A percentile compares a stretch with the other conserved stretches of the same genome.
phyloP scores from a whole-genome alignment of 2,329 filamentous ascomycete species.

The Colletotrichum plurivorum region DNA sequence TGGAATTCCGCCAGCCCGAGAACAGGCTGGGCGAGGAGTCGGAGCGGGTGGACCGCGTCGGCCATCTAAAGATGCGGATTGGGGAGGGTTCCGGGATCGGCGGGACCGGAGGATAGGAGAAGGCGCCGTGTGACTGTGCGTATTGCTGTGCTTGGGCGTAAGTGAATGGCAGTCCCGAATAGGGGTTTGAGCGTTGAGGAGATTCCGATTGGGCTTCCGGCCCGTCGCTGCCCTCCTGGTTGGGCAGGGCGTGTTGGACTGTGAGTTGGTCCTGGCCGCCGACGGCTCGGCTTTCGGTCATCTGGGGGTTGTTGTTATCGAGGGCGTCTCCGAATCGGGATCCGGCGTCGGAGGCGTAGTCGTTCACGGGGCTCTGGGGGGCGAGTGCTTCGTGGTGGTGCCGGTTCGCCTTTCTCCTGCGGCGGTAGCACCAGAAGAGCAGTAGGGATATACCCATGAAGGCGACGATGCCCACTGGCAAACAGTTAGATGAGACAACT shows the following conservation, averaged over 20 bases:
- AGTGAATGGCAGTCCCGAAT: constrained; percentile 21
- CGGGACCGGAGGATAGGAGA: constrained; percentile 6
- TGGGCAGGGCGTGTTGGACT: constrained; percentile 10
- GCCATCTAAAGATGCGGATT: constrained; percentile 39
- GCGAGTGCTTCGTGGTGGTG: constrained; percentile 15
- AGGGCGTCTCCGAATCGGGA: constrained; percentile 1
- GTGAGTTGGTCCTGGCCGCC: not conserved
- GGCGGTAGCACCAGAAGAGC: constrained; percentile 32
- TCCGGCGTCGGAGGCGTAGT: not conserved
- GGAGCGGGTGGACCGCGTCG: constrained; percentile 34
- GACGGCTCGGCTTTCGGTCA: constrained; percentile 2
- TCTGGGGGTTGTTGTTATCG: not conserved
- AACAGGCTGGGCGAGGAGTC: constrained; percentile 11
- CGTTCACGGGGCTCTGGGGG: constrained; percentile 8
- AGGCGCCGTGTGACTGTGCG: constrained; percentile 32
- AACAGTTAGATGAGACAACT: not conserved
- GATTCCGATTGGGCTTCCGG: not conserved
- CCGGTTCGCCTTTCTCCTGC: constrained; percentile 12
- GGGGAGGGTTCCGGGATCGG: constrained; percentile 30
- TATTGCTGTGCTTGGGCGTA: constrained; percentile 38
- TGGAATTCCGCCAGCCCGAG: constrained; percentile 3
- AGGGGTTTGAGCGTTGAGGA: constrained; percentile 6
- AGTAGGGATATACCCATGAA: constrained; percentile 29
- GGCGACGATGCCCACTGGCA: constrained; percentile 22
- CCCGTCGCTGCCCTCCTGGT: not conserved